Base-by-base conservation (phyloP, 129 eudicot genomes). In the Escallonia herrerae region DNA sequence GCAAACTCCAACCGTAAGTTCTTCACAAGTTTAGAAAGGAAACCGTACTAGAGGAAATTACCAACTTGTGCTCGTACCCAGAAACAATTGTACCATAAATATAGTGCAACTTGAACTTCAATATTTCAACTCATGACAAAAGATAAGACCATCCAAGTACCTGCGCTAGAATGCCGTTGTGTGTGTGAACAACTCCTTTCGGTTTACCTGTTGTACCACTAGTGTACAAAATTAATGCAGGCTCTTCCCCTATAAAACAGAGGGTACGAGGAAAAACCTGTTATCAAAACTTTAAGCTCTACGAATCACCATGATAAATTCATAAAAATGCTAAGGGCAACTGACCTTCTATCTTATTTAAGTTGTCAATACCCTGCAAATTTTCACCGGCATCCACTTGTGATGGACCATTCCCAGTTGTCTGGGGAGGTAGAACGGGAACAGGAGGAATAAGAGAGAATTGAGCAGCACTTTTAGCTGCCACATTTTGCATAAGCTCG, bases 141-240 rank as follows among this genome's bases (percentile, higher is more conserved):
- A 55, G 22, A 63, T 8, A 48, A 64, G 56, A 11, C n/a, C 44
- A 64, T 67, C 40, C 43, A 58, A 60, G 53, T 79, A 94, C 99
- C 99, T 89, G 99, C 47, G 95, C 87, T 65, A 94, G 83, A 56
- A 94, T 81, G 62, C 96, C 78, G 72, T 76, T 70, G 65, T 94
- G 99, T 22, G 99, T 94, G 73, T 94, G 96, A 50, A 94, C 95
- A 80, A 78, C 99, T 66, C 99, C 99, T 84, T 93, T 94, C 49
- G 99, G 99, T 77, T 89, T 94, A 15, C 99, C 99, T 43, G 99
- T 94, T 56, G 99, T 94, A 54, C 99, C 99, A 47, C 99, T 94
- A 68, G 97, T 94, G 83, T 94, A 94, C 76, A 94, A 71, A 71
- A 94, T 84, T 77, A 94, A 73, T 48, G 99, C 99, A 12, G 95